Evolutionary conservation across 164 flowering plant species (phyloP), one percentile per base, ranked within the genome.

Genomic region (Magnolia kwangsiensis): DNA sequence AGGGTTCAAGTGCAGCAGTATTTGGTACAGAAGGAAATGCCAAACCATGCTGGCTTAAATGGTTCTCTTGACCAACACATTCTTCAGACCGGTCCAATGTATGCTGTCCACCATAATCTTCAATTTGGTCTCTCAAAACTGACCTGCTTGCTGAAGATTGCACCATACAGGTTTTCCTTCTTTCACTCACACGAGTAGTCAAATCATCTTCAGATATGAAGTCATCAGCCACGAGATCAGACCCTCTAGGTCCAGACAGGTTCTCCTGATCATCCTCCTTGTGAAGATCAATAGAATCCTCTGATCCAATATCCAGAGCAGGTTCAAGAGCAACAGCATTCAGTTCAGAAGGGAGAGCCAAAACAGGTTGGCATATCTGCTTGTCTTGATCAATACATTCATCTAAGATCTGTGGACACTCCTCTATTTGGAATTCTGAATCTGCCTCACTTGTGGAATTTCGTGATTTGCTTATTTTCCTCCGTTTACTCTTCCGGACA

Each of bases 401-500:
- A 65, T 65, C 24, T 65, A 13, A 20, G 4, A 7, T 65, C 29
- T 23, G 29, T 24, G 67, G 50, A 66, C 59, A 45, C 78, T 13
- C 61, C 18, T 55, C 61, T 10, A 16, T 16, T 55, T 11, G 61
- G 61, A 55, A 16, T 55, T 27, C 51, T 27, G 82, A 8, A 73
- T 51, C 20, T 16, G 69, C 80, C 27, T 66, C 16, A 16, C 14
- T 31, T 65, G 14, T 29, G 21, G 29, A 65, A 24, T 55, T 55
- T 10, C 13, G 23, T 18, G 75, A 59, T 5, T 82, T 7, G 8
- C 71, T 69, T 18, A 79, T 24, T 51, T 58, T 29, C 79, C 84
- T 11, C 75, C 65, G 71, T 82, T 89, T 75, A 67, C 82, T 73
- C 82, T 76, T 70, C 85, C 55, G 61, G 84, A 90, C 87, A 89